A percentile compares a stretch with the other conserved stretches of the same genome.
These are phyloP conservation scores for Teratosphaeria viscida DNA, from an alignment of 2,329 filamentous ascomycete genomes.

Conservation along the genomic window DNA sequence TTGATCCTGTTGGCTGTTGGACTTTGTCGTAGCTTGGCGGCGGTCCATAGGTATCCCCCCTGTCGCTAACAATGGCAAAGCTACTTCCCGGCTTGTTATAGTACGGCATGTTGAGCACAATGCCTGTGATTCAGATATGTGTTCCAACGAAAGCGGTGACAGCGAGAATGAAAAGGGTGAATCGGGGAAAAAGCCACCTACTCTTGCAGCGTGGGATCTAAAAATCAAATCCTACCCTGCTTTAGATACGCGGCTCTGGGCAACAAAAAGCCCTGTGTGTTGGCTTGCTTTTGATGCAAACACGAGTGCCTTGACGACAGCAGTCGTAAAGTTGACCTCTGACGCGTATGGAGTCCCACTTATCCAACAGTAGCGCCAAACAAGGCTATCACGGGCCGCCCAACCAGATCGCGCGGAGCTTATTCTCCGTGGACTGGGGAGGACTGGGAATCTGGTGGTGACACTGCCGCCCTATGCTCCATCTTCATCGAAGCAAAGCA, in stretches of 20 bases:
- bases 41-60: neutral
- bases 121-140: neutral
- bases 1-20: conserved; percentile 7
- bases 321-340: neutral
- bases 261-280: neutral
- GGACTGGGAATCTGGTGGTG: neutral
- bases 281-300: neutral
- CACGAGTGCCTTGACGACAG: neutral
- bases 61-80: neutral
- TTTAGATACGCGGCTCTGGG: neutral
- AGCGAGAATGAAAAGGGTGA: neutral
- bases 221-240: neutral
- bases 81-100: conserved; percentile 2
- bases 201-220: neutral
- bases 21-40: conserved; percentile 2
- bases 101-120: neutral
- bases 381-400: neutral
- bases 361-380: neutral
- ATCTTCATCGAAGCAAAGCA: too few relatives aligned
- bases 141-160: neutral
- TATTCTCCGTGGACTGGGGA: neutral
- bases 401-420: neutral
- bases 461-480: neutral
- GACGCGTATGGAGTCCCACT: neutral
- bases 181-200: neutral